These are phyloP conservation scores for Stemphylium beticola DNA, from an alignment of 2,329 filamentous ascomycete species.

Conservation along the genomic window DNA sequence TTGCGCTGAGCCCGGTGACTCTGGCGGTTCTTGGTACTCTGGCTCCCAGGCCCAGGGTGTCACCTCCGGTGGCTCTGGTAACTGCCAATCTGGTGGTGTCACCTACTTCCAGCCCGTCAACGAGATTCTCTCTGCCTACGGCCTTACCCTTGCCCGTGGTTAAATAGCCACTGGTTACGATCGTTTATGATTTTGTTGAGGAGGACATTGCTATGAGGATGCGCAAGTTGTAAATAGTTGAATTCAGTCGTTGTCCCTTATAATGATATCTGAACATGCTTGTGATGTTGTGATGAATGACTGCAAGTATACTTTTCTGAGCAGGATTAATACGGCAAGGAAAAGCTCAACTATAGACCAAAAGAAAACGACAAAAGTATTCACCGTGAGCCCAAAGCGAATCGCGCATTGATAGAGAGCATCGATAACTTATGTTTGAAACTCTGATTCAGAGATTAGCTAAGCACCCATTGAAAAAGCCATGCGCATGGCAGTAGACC, in stretches of 20 bases:
- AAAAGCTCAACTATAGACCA: too few relatives aligned
- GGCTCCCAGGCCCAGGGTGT: constrained; percentile 53
- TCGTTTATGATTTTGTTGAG: constrained; percentile 5
- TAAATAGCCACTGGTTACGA: constrained; percentile 10
- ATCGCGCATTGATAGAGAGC: too few relatives aligned
- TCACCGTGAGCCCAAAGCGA: too few relatives aligned
- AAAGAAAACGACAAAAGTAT: too few relatives aligned
- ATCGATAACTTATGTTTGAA: too few relatives aligned
- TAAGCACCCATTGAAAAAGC: too few relatives aligned
- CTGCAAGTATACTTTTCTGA: too few relatives aligned
- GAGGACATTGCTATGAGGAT: neutral
- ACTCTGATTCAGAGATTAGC: too few relatives aligned
- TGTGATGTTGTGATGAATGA: too few relatives aligned
- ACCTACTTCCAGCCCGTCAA: constrained; percentile 55
- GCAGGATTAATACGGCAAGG: too few relatives aligned
- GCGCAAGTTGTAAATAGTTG: constrained; percentile 11
- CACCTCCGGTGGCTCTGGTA: constrained; percentile 51
- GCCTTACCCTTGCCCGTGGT: constrained; percentile 34
- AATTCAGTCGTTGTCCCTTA: neutral
- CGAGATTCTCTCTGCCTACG: constrained; percentile 51
- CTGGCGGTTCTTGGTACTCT: constrained; percentile 51
- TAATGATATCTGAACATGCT: too few relatives aligned
- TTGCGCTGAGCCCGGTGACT: constrained; percentile 54
- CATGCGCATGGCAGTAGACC: too few relatives aligned
- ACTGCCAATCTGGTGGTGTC: constrained; percentile 47